Evolutionary conservation across 164 flowering plant species (phyloP).

Genomic region (Echeveria elegans): DNA sequence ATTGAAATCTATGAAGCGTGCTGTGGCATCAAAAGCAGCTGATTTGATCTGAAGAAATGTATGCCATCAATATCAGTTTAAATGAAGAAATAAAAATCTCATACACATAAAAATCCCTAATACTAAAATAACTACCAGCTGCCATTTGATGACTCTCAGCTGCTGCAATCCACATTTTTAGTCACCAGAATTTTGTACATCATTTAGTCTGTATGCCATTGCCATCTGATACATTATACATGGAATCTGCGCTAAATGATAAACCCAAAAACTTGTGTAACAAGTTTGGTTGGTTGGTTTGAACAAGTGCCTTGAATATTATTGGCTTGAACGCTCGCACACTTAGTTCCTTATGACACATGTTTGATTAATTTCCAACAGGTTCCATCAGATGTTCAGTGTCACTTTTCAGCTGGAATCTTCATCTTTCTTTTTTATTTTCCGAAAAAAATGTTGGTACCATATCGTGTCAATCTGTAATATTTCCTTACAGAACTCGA

Average conservation of each 20-base stretch:
- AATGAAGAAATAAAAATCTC: not conserved
- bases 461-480: not conserved
- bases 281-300: not conserved
- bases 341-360: not conserved
- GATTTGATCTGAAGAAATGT: not conserved
- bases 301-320: not conserved
- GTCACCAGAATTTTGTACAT: not conserved
- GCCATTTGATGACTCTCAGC: not conserved
- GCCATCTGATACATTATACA: not conserved
- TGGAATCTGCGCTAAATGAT: not conserved
- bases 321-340: not conserved
- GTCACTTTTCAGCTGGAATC: not conserved
- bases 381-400: not conserved
- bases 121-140: not conserved
- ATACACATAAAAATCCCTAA: not conserved
- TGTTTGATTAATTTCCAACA: not conserved
- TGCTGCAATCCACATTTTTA: too few species aligned
- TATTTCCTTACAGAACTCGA: too few species aligned
- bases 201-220: not conserved
- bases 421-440: not conserved
- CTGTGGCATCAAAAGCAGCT: not conserved
- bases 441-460: not conserved
- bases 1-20: not conserved
- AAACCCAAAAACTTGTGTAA: not conserved
- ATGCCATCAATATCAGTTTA: not conserved